Evolutionary conservation across 1,284 basidiomycete species (phyloP), one percentile per base, ranked within the genome.

Genomic region (Ganoderma multipileum): DNA sequence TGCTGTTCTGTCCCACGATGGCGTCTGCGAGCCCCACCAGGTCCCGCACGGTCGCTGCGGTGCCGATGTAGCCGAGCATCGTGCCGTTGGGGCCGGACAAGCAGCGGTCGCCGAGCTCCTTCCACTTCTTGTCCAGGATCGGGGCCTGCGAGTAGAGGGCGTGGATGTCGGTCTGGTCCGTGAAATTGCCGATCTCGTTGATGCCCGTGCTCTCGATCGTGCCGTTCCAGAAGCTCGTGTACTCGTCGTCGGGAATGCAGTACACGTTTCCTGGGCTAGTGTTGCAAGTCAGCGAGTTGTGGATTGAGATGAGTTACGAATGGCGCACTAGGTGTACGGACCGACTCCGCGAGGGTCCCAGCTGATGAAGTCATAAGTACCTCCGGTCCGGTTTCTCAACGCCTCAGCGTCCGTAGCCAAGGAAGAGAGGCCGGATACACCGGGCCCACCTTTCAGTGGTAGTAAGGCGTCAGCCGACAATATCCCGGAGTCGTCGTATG

Each of bases 1-100:
- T 66, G 26, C 57, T 66, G 6, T 65, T 64, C 1, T 64, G 63
- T 3, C 71, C 73, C 4, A 68, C 67, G n/a, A 74, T 52, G 18
- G 71, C 67, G 41, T 74, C 73, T 20, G 71, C 71, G 9, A 74
- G 59, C 26, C 64, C 65, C 39, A 72, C 71, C 62, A 74, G 28
- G 62, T 74, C 73, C 58, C 73, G 67, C 61, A 68, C 69, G 1
- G 68, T 72, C 23, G 73, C 71, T 6, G 73, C 64, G 1, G 71
- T 74, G 28, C 73, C 73, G 44, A 74, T 38, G 44, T 72, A 74
- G 55, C 63, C 33, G 44, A 72, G 59, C 3, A 54, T 62, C 5
- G 67, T 66, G 5, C 26, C 67, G 52, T 69, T 72, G 5, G 67
- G 65, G 14, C 64, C 65, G 30, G 69, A 61, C 61, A 68, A n/a